Evolutionary conservation across 257 asterid genomes (phyloP), one percentile per base, ranked within the genome.

Genomic region (Mentha longifolia): DNA sequence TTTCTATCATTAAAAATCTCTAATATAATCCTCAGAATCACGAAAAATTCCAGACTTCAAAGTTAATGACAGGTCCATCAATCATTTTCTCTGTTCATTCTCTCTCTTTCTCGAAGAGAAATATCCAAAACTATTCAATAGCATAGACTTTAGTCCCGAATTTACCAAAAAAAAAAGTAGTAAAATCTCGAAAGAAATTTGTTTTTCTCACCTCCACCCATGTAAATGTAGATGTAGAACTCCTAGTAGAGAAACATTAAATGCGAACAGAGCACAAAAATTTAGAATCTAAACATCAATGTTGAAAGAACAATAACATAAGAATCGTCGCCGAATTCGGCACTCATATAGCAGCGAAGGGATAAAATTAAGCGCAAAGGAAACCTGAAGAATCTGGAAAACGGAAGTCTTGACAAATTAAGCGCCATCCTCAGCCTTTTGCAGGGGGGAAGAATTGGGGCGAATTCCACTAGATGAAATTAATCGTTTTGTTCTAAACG

Each of bases 381-480:
- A 2, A 14, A 85, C 87, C 90, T 85, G 83, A 85, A 82, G 74
- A 85, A 33, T 73, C 81, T 82, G 16, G 87, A 78, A 49, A 85
- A 72, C 22, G 87, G 86, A 19, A 85, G 73, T 61, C 59, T 80
- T 46, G 86, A 56, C 11, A 80, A 76, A 71, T 80, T 67, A 17
- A 67, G 78, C 65, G 78, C 41, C 90, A 82, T 85, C 5, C 35
- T 69, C 52, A n/a, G 16, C 28, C 46, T 14, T 70, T 43, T 33
- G n/a, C 46, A 33, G 74, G 13, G 25, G 7, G 31, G n/a, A n/a
- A 12, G 7, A 11, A 28, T 22, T 12, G 10, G 43, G 10, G n/a
- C n/a, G n/a, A n/a, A n/a, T n/a, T n/a, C n/a, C n/a, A n/a, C n/a
- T n/a, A n/a, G n/a, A n/a, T n/a, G n/a, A n/a, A n/a, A n/a, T n/a